Evolutionary conservation across 495 filamentous ascomycete genomes (phyloP), one percentile per base, ranked within the genome.

Genomic region (Podospora pseudoanserina): DNA sequence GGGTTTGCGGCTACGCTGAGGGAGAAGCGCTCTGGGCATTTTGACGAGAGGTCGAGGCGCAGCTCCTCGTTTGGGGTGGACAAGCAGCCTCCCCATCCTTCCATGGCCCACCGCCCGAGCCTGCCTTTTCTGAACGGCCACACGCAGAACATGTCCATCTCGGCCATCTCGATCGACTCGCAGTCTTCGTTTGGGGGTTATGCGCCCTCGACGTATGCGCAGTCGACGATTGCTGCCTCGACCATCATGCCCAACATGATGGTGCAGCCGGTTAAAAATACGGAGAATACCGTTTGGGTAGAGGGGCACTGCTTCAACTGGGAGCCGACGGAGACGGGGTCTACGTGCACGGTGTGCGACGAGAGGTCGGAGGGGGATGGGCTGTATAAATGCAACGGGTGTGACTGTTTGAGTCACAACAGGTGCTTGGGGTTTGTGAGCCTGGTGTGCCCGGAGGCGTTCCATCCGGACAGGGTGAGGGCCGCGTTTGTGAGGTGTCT

Each of bases 211-310:
- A 92, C 94, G 2, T 99, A 97, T 79, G 95, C 95, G 2, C 92
- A 94, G 73, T 97, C 94, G 18, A 99, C 95, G 11, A 85, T 98
- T n/a, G 95, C 95, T 34, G 95, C 95, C n/a, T 97, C 93, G 16
- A 99, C 95, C 0, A 89, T 99, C 73, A 97, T 99, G 87, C 94
- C 95, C 15, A 92, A 93, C 75, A 87, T 96, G 79, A 82, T 92
- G 60, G 82, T 92, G 70, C 93, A 96, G 74, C 92, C 91, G 2
- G 91, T 97, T 7, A 83, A 86, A 49, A 96, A 97, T 73, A 92
- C 91, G 3, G 92, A 96, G 53, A 94, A 88, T 39, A 93, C 87
- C 4, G 88, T 89, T 68, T 98, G 94, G 95, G 88, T 93, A 3
- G 95, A 99, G 79, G 95, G 95, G 0, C 95, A 99, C 81, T 96